Evolutionary conservation across 1,284 basidiomycete genomes (phyloP), one percentile per base, ranked within the genome.

Genomic region (Taiwanofungus camphoratus): DNA sequence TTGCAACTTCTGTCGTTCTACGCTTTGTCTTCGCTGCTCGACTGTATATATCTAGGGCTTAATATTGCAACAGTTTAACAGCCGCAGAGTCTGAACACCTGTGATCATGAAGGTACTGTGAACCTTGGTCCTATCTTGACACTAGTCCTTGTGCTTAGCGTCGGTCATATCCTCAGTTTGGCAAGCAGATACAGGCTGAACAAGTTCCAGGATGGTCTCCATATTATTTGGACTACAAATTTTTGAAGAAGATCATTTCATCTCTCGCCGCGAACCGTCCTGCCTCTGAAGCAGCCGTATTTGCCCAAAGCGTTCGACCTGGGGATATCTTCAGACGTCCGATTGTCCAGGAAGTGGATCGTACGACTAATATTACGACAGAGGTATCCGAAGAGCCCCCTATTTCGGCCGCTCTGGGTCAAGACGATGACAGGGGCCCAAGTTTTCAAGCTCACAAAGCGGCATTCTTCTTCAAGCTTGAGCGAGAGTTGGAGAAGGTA

Each of bases 171-270:
- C 37, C 52, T 39, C 46, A 99, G 94, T 99, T 99, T 66, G 96
- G 96, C 57, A 99, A 99, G 72, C 89, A 93, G 56, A 93, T 99
- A 54, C 92, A 95, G 66, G 85, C 89, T 26, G 89, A 95, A 66
- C 93, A 97, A 69, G 85, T 98, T 45, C 93, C 96, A 41, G 94
- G 94, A 69, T 99, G 96, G 96, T 91, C 90, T 18, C 67, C 77
- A 22, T 93, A 92, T 70, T 99, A 99, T 67, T 81, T 98, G 54
- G 96, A 99, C 71, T 99, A 99, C 78, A 99, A 99, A 73, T 87
- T 87, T 55, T 75, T 96, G 63, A 96, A 96, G 71, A 95, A 95
- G 78, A 98, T 99, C 60, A 96, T 99, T 62, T 98, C 96, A 50
- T 96, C 95, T n/a, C 80, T 98, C 49, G 84, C 88, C 44, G 89